A percentile compares a stretch with the other conserved stretches of the same genome.
Conservation (phyloP, 768 basidiomycete species). For the Wakefieldia striispora region DNA sequence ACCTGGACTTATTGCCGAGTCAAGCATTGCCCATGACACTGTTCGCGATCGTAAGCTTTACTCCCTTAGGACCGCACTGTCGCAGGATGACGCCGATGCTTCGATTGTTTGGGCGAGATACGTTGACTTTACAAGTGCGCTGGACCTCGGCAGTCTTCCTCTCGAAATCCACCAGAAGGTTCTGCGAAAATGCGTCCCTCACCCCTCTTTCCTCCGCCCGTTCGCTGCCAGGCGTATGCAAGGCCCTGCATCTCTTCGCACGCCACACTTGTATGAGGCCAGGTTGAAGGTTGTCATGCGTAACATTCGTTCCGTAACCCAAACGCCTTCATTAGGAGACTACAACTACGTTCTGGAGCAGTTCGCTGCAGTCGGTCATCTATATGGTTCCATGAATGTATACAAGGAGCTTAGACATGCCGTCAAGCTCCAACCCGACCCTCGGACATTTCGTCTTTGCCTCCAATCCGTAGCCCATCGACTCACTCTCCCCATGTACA, state of each 20-base stretch:
- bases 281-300: slow-evolving; percentile 67
- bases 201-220: slow-evolving; percentile 43
- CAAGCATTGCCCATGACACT: slow-evolving; percentile 5
- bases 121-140: slow-evolving; percentile 48
- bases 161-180: slow-evolving; percentile 67
- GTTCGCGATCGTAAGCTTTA: slow-evolving; percentile 26
- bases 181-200: slow-evolving; percentile 61
- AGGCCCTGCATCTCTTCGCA: slow-evolving; percentile 33
- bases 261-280: slow-evolving; percentile 58
- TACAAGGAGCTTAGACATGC: slow-evolving; percentile 53
- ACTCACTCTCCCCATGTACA: slow-evolving; percentile 55
- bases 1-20: slow-evolving; percentile 2
- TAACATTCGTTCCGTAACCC: slow-evolving; percentile 57
- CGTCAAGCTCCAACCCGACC: slow-evolving; percentile 44
- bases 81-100: slow-evolving; percentile 35
- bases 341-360: slow-evolving; percentile 75
- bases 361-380: slow-evolving; percentile 74
- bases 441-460: slow-evolving; percentile 59
- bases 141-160: slow-evolving; percentile 52
- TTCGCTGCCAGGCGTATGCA: slow-evolving; percentile 42
- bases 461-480: slow-evolving; percentile 73
- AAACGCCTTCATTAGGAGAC: slow-evolving; percentile 53
- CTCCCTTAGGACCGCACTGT: slow-evolving; percentile 30
- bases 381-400: slow-evolving; percentile 55
- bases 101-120: slow-evolving; percentile 67